Evolutionary conservation across 2,329 filamentous ascomycete genomes (phyloP).

Genomic region (Xylogone sp.): DNA sequence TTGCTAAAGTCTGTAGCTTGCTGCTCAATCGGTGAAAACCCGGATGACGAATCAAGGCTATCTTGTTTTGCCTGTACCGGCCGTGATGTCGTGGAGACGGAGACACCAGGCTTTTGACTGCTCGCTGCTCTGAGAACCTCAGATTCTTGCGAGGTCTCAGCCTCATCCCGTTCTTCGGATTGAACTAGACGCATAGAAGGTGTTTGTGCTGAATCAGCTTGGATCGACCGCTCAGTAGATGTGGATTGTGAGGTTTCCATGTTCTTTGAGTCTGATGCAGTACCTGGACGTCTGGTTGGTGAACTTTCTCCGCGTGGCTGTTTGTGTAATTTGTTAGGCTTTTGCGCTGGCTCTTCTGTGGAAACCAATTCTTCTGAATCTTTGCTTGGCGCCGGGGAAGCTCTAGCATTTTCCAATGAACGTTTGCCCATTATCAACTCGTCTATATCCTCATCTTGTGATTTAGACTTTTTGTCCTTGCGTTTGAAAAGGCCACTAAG

Average conservation of each 20-base stretch:
- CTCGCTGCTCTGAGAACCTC: conserved; percentile 27
- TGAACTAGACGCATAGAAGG: conserved; percentile 24
- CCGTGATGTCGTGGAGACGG: conserved; percentile 40
- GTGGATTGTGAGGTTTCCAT: conserved; percentile 18
- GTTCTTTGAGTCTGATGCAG: conserved; percentile 16
- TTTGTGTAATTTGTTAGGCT: conserved; percentile 69
- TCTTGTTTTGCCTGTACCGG: conserved; percentile 50
- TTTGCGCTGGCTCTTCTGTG: conserved; percentile 26
- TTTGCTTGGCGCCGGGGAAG: conserved; percentile 26
- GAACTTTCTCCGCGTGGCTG: conserved; percentile 34
- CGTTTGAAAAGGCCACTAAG: conserved; percentile 55
- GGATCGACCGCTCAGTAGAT: conserved; percentile 3
- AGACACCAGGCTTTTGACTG: conserved; percentile 35
- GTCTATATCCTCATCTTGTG: conserved; percentile 51
- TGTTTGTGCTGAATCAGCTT: conserved; percentile 19
- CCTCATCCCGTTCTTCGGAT: conserved; percentile 26
- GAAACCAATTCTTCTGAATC: conserved; percentile 25
- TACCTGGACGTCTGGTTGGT: conserved; percentile 17
- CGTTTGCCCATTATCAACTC: conserved; percentile 23
- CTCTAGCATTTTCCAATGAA: conserved; percentile 39
- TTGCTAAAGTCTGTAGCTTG: conserved; percentile 15
- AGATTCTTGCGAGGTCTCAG: conserved; percentile 31
- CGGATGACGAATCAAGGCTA: conserved; percentile 50
- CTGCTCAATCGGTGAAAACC: conserved; percentile 31
- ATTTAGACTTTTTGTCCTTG: conserved; percentile 40